Base-by-base conservation (phyloP, 495 filamentous ascomycete genomes). In the Beverwykella pulmonaria region DNA sequence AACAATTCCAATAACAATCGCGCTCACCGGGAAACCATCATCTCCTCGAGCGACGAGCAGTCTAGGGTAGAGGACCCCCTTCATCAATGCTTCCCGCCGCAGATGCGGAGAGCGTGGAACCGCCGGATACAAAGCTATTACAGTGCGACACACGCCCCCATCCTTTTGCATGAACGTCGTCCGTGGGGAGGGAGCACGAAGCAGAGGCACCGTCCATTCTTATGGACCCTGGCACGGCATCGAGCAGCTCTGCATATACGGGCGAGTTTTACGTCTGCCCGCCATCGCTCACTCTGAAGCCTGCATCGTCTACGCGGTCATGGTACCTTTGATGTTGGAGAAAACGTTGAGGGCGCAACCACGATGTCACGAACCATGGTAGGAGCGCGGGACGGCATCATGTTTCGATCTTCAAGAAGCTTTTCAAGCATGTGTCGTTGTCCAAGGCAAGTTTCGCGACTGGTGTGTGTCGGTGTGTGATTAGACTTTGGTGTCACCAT, bases 1-100 rank as follows among this genome's bases (percentile, higher is more conserved):
- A 63, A 68, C 50, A 59, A 67, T 44, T 63, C 62, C 46, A 23
- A 67, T 59, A 67, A 71, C 68, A 67, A 62, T 36, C 53, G 8
- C 20, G 54, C 61, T 71, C 63, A 54, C 68, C 64, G 47, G 68
- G 68, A 32, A 71, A 71, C 63, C 5, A 14, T 15, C 49, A 17
- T 15, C 27, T 9, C 36, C 9, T 7, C 53, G 23, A 34, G 26
- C 58, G 20, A 34, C 54, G 34, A 44, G 32, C 12, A 14, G 30
- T 19, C 54, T 41, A 32, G 26, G 54, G 26, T 2, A 7, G 32
- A 12, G 17, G 17, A 9, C 39, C n/a, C n/a, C n/a, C 9, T 30
- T 22, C n/a, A 19, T 8, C 30, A 15, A 55, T 36, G 52, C 52
- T n/a, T 29, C 29, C 25, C 25, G 52, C 52, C 14, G 4, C 48